Conservation (phyloP, 352 stramenopile species). For the Phytopythium helicoides region DNA sequence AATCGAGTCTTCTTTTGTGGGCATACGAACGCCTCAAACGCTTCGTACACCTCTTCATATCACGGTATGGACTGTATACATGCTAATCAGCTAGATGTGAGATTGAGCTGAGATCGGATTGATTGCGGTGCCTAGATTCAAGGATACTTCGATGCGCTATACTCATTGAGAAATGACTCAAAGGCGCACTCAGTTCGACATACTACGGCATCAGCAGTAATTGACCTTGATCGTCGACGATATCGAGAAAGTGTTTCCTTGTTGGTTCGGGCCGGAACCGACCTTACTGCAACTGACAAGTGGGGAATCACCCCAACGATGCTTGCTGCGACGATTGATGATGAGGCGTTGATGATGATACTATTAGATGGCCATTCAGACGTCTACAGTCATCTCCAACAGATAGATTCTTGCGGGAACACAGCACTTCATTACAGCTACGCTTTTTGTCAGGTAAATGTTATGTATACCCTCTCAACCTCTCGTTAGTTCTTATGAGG, state of each 20-base stretch:
- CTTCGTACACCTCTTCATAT: constrained; percentile 49
- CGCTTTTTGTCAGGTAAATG: constrained; percentile 47
- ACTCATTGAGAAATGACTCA: constrained; percentile 3
- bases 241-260: constrained; percentile 34
- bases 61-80: constrained; percentile 19
- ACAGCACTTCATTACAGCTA: constrained; percentile 68
- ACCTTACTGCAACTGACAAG: constrained; percentile 29
- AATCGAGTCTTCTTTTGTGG: constrained; percentile 7
- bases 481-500: too few species aligned
- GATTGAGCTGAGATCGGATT: neutral
- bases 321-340: constrained; percentile 35
- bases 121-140: constrained; percentile 16
- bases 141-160: constrained; percentile 27
- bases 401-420: constrained; percentile 41
- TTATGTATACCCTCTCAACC: too few species aligned
- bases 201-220: neutral
- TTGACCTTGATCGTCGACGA: constrained; percentile 13
- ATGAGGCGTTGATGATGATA: constrained; percentile 30
- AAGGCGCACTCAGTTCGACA: neutral
- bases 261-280: constrained; percentile 28
- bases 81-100: neutral
- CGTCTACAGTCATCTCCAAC: constrained; percentile 14
- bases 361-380: constrained; percentile 29
- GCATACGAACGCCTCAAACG: constrained; percentile 26
- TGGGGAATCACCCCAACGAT: constrained; percentile 68